Base-by-base conservation (phyloP, 2,329 filamentous ascomycete species). In the Apiospora marii region DNA sequence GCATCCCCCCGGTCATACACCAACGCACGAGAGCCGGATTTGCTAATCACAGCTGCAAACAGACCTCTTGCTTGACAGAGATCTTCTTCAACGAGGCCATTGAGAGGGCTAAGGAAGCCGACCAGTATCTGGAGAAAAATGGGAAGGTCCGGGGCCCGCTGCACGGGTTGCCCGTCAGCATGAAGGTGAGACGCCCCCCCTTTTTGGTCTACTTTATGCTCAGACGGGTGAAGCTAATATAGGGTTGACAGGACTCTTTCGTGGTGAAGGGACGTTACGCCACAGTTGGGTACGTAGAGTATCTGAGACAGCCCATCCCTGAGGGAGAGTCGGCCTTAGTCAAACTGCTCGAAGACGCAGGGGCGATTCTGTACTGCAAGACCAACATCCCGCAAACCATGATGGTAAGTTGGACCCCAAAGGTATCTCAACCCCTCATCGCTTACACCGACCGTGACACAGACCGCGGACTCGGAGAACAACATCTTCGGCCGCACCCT, bases 181-280 rank as follows among this genome's bases (percentile, higher is more conserved):
- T 78, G 67, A 84, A 83, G 75, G 77, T 76, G 19, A 37, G 67
- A 16, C 4, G 27, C 2, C 27, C 27, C 34, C 24, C n/a, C 53
- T 41, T 16, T 22, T 34, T 19, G 7, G 27, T 16, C 3, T 10
- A 1, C 22, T 7, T 4, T 24, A 14, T 19, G 16, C 2, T 19
- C 5, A 6, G 14, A 3, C 1, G 14, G 4, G 22, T 8, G 2
- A 2, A 22, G 78, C 30, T 34, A 34, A 30, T 71, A 71, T 74
- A 78, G 64, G 87, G 1, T 10, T 61, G 0, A 81, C 92, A 92
- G 78, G 90, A 92, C 80, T 88, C 88, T 61, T 90, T 92, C 80
- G 85, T 89, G 70, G 80, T 91, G 58, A 81, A 83, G 3, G 85
- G 88, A 64, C 81, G 85, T 44, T 85, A 89, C 68, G 85, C 86